These are phyloP conservation scores for Dentipellis sp. DNA, from an alignment of 768 basidiomycete genomes.

Conservation along the genomic window DNA sequence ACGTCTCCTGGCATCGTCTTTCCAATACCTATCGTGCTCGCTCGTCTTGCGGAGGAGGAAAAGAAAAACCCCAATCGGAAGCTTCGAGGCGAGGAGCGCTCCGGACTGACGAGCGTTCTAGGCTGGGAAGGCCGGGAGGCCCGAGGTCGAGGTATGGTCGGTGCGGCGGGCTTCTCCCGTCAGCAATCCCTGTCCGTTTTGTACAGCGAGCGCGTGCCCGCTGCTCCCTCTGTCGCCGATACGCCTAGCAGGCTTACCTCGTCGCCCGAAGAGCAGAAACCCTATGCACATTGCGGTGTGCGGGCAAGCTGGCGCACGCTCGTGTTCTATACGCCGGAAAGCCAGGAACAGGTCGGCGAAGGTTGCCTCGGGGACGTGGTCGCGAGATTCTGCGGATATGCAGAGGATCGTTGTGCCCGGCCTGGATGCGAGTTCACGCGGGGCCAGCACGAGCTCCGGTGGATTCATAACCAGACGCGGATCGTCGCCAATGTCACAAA, in stretches of 20 bases:
- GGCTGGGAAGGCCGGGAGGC: slow-evolving; percentile 50
- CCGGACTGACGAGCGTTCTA: slow-evolving; percentile 40
- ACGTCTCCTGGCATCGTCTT: slow-evolving; percentile 44
- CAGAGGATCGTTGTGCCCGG: slow-evolving; percentile 28
- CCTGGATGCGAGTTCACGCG: slow-evolving; percentile 21
- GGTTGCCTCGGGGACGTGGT: slow-evolving; percentile 35
- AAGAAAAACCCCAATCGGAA: slow-evolving; percentile 26
- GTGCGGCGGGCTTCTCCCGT: slow-evolving; percentile 41
- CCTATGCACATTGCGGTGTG: slow-evolving; percentile 30
- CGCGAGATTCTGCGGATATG: slow-evolving; percentile 20
- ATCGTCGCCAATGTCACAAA: slow-evolving; percentile 1
- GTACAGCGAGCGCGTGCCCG: slow-evolving; percentile 31
- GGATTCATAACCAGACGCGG: slow-evolving; percentile 9
- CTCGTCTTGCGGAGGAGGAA: slow-evolving; percentile 43
- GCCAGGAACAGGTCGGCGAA: slow-evolving; percentile 1
- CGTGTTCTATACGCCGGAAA: slow-evolving; percentile 17
- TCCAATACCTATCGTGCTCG: slow-evolving; percentile 37
- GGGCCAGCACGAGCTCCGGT: slow-evolving; percentile 9
- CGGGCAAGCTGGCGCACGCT: slow-evolving; percentile 40
- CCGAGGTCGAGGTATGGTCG: slow-evolving; percentile 33
- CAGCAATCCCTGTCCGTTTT: slow-evolving; percentile 51
- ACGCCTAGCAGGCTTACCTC: not conserved
- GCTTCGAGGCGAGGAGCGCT: slow-evolving; percentile 49
- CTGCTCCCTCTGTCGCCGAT: not conserved
- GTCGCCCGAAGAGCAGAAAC: slow-evolving; percentile 8